A percentile compares a stretch with the other conserved stretches of the same genome.
Conservation (phyloP, 2,329 filamentous ascomycete genomes). For the Aureobasidium vineae region DNA sequence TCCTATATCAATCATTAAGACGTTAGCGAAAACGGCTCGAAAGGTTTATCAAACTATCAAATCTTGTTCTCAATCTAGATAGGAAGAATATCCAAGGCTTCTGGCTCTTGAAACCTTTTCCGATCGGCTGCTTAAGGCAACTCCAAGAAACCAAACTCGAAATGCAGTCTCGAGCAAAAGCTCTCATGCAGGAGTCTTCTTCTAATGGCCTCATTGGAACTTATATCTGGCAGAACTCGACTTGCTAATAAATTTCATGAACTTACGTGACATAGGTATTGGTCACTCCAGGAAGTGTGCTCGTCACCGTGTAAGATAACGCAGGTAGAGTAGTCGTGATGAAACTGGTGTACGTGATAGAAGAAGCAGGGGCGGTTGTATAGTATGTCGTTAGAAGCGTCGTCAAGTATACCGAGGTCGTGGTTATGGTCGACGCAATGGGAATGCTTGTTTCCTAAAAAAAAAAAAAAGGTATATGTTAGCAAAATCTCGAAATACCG, state of each 20-base stretch:
- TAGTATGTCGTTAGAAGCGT: not conserved
- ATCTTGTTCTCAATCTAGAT: not conserved
- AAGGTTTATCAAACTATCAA: no score
- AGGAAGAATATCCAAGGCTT: no score
- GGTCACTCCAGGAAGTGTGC: not conserved
- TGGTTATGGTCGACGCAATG: not conserved
- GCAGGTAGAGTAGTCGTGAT: not conserved
- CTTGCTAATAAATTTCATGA: not conserved
- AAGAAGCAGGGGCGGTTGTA: not conserved
- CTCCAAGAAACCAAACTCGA: no score
- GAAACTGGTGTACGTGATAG: not conserved
- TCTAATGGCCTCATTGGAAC: not conserved
- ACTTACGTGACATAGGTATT: not conserved
- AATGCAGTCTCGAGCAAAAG: no score
- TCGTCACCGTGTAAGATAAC: not conserved
- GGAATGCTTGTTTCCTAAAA: conserved; percentile 7
- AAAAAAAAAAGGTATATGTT: no score
- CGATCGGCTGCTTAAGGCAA: no score
- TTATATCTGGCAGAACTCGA: not conserved
- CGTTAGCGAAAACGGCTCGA: not conserved
- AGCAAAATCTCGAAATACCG: not conserved
- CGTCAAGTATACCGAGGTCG: not conserved
- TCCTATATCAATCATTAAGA: not conserved
- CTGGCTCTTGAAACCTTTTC: no score
- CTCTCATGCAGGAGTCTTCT: no score